Percentiles rank a stretch among this genome's conserved stretches.
Evolutionary conservation across 805 yeast species (phyloP).

Genomic region (Wickerhamiella allomyrinae): DNA sequence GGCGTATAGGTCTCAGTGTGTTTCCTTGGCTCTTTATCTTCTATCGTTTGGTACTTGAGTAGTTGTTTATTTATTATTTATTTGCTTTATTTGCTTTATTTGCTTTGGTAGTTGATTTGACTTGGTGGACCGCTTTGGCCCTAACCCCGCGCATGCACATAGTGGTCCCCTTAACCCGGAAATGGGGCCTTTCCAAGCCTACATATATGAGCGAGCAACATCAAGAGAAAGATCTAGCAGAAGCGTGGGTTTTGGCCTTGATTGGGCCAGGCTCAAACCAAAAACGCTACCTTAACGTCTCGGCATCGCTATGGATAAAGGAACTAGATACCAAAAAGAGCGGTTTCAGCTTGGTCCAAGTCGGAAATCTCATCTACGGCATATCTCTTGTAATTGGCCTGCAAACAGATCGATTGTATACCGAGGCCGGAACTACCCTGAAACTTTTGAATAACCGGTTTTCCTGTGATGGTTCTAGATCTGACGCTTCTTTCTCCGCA

Average conservation of each 20-base stretch:
- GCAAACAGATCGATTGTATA: not conserved
- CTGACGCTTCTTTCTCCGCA: too few species aligned
- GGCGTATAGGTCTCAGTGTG: not conserved
- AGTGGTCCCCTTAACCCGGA: too few species aligned
- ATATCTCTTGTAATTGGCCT: not conserved
- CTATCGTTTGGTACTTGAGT: not conserved
- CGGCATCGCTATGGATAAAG: not conserved
- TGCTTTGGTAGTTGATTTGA: too few species aligned
- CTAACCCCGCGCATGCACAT: too few species aligned
- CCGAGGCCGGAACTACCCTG: not conserved
- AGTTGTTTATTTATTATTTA: not conserved
- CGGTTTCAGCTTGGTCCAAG: not conserved
- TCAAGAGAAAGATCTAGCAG: too few species aligned
- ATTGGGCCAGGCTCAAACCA: too few species aligned
- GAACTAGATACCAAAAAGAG: not conserved
- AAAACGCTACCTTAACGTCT: not conserved
- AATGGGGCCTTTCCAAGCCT: too few species aligned
- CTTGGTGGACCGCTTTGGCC: too few species aligned
- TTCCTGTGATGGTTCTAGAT: not conserved
- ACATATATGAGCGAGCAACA: too few species aligned
- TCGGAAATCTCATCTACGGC: not conserved
- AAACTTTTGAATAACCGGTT: not conserved
- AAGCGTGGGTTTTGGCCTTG: too few species aligned
- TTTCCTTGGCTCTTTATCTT: not conserved
- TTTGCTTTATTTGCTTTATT: too few species aligned